Conservation (phyloP, 2,329 filamentous ascomycete species). For the Lachnellula suecica region DNA sequence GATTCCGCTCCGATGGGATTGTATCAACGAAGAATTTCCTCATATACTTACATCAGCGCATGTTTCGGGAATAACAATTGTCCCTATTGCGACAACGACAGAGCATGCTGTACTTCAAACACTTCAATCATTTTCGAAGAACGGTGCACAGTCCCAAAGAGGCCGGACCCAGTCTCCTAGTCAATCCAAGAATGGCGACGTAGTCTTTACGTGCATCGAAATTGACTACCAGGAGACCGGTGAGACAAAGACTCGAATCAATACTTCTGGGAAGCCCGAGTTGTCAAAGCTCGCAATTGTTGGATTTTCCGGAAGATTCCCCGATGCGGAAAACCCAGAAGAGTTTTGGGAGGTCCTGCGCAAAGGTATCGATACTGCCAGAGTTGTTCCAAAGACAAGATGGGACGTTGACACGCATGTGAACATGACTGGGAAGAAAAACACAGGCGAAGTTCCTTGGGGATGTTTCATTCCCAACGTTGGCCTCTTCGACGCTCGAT, state of each 20-base stretch:
- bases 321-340: slow-evolving; percentile 69
- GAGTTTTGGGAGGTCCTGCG: slow-evolving; percentile 73
- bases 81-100: neutral
- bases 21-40: neutral
- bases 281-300: slow-evolving; percentile 61
- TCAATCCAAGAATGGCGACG: neutral
- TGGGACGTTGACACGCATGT: slow-evolving; percentile 72
- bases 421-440: slow-evolving; percentile 72
- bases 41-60: neutral
- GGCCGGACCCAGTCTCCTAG: neutral
- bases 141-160: neutral
- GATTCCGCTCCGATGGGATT: neutral
- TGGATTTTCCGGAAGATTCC: slow-evolving; percentile 77
- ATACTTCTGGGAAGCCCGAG: slow-evolving; percentile 29
- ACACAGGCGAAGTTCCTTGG: slow-evolving; percentile 73
- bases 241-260: neutral
- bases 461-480: slow-evolving; percentile 71
- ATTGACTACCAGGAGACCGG: neutral
- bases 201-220: neutral
- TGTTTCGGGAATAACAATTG: neutral
- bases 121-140: neutral
- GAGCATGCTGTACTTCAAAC: neutral
- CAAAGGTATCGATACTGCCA: slow-evolving; percentile 72
- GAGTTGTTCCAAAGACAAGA: slow-evolving; percentile 53
- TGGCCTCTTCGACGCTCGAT: slow-evolving; percentile 72